Conservation (phyloP, 2,329 filamentous ascomycete species). For the Cladosporium sp. region DNA sequence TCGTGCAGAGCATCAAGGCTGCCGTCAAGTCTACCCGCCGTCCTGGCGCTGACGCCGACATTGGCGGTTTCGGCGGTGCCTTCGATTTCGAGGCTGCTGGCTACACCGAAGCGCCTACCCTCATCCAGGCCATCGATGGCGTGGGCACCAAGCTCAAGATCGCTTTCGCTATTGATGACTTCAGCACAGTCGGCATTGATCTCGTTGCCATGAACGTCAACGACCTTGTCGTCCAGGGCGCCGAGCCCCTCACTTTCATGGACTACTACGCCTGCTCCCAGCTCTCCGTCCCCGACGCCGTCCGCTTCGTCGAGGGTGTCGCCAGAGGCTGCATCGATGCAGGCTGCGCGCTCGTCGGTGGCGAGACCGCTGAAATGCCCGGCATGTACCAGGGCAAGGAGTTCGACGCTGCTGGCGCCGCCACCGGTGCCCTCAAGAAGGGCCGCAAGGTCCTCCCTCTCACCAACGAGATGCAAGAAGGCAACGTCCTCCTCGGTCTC, state of each 20-base stretch:
- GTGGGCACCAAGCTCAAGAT: conserved; percentile 97
- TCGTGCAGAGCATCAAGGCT: conserved; percentile 88
- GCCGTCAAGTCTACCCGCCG: conserved; percentile 83
- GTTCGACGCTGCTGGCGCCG: conserved; percentile 90
- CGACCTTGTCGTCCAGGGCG: conserved; percentile 92
- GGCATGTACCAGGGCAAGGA: conserved; percentile 86
- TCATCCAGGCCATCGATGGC: conserved; percentile 94
- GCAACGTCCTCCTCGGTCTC: conserved; percentile 83
- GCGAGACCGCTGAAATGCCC: conserved; percentile 98
- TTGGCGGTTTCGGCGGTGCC: conserved; percentile 91
- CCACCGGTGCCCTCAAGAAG: conserved; percentile 76
- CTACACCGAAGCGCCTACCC: conserved; percentile 70
- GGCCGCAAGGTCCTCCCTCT: conserved; percentile 70
- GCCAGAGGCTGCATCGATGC: conserved; percentile 82
- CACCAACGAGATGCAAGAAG: conserved; percentile 71
- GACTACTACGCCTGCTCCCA: conserved; percentile 96
- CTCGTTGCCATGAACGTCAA: conserved; percentile 99
- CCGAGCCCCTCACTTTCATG: conserved; percentile 91
- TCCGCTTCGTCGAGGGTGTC: conserved; percentile 87
- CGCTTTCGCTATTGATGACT: conserved; percentile 83
- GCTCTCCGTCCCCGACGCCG: conserved; percentile 74
- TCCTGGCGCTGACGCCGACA: conserved; percentile 85
- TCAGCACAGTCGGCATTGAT: conserved; percentile 93
- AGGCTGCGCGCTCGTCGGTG: conserved; percentile 88
- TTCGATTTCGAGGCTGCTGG: conserved; percentile 75